Base-by-base conservation (phyloP, 139 green algal genomes). In the Eudorina sp. region DNA sequence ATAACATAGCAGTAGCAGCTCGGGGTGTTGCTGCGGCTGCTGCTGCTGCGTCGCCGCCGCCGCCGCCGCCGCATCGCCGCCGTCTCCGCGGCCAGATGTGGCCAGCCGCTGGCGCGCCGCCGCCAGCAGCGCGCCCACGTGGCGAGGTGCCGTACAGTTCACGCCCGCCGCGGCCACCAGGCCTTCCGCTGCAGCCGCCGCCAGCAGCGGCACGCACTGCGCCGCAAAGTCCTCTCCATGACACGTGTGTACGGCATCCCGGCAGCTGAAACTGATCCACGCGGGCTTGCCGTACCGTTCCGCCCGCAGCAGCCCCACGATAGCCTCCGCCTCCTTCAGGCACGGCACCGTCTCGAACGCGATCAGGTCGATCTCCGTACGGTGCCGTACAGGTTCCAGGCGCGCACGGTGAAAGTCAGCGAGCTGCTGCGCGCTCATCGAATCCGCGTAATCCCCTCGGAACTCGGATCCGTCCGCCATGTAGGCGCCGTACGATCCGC, bases 321-420 rank as follows among this genome's bases (percentile, higher is more conserved):
- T 89, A 0, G 83, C 89, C 9, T 60, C 51, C 40, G 81, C 83
- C 83, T 92, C 90, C 11, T 46, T 53, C 18, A 88, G 4, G 75
- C 86, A 91, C 21, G 90, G 90, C 48, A 93, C 40, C 1, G 90
- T 93, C 68, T 93, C 90, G 70, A 93, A 93, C 1, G 86, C 87
- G 0, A 93, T 40, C n/a, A 93, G 48, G 83, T 93, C 90, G 4
- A 93, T 40, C n/a, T 53, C 77, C 9, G 86, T 66, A 21, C 88
- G 46, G 0, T 69, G 51, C 18, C 58, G 84, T 9, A 93, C 64
- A 40, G 90, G 83, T 40, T 90, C 64, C 4, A 93, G 7, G 4
- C 90, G 83, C n/a, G 45, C 6, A 18, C 34, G 21, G 58, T 93
- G 90, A 69, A 88, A 91, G 34, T 78, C 83, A 25, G 76, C 72